Base-by-base conservation (phyloP, 495 filamentous ascomycete species). In the Penicillium pulvis region DNA sequence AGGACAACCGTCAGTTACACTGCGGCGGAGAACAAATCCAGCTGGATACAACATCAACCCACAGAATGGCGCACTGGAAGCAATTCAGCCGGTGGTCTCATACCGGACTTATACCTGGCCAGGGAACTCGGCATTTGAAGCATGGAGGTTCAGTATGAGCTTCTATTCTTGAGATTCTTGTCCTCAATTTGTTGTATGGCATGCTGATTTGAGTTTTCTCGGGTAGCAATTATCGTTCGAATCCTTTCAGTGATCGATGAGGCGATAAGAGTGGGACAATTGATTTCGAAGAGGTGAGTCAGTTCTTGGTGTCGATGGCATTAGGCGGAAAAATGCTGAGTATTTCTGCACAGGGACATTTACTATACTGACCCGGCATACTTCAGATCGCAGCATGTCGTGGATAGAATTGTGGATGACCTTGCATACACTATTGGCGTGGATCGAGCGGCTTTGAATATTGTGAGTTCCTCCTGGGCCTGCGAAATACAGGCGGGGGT, bases 331-430 rank as follows among this genome's bases (percentile, higher is more conserved):
- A 2, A 11, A 41, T 54, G 19, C 12, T 4, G n/a, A 45, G 16
- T 1, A n/a, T 17, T 26, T 28, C 11, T 23, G 17, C 4, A 19
- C 14, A 96, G 94, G 64, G 92, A 94, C 58, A 90, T 98, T 14
- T 98, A 90, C 72, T 98, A 98, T 69, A 87, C 89, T 55, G 84
- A 96, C 62, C 87, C 90, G 0, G 81, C 84, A 42, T 81, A 94
- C 1, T 98, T 97, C 71, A 80, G 80, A 41, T 88, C 79, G 26
- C 95, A 98, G 64, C 63, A 64, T 16, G 81, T 87, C 6, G 91
- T 98, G 0, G 86, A 98, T 64, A 72, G 75, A 2, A 83, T 93
- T 57, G 80, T 98, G 2, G 92, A 98, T 64, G 90, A 93, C 59
- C 74, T 98, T 45, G 91, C 93, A 0, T 87, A 83, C 57, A 96